Evolutionary conservation across 2,329 filamentous ascomycete genomes (phyloP).

Genomic region (Malbranchea cinnamomea): DNA sequence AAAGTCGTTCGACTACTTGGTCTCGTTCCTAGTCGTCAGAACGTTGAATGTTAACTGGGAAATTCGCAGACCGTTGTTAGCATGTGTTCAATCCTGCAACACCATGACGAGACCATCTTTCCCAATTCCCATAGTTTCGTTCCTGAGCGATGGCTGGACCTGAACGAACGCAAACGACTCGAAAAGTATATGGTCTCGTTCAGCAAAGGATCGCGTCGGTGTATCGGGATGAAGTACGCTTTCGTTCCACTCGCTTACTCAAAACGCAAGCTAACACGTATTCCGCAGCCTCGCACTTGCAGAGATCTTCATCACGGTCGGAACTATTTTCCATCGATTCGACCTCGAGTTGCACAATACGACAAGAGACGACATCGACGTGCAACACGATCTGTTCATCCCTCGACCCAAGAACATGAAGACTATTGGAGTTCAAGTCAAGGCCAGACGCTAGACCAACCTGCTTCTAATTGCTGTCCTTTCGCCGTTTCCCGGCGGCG

Average conservation of each 20-base stretch:
- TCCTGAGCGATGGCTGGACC: slow-evolving; percentile 14
- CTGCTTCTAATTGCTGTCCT: too few relatives aligned
- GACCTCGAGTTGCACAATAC: slow-evolving; percentile 9
- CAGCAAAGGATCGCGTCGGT: slow-evolving; percentile 11
- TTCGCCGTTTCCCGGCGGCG: too few relatives aligned
- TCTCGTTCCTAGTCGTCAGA: neutral
- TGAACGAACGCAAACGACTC: slow-evolving; percentile 9
- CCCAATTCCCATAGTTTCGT: slow-evolving; percentile 11
- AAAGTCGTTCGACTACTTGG: neutral
- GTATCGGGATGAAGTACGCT: slow-evolving; percentile 13
- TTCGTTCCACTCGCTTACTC: neutral
- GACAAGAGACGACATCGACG: slow-evolving; percentile 11
- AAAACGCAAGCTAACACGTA: neutral
- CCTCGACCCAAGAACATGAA: slow-evolving; percentile 10
- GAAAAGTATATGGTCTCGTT: slow-evolving; percentile 14
- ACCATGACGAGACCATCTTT: slow-evolving; percentile 13
- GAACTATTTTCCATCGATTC: slow-evolving; percentile 8
- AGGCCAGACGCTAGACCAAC: too few relatives aligned
- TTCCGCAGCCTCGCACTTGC: slow-evolving; percentile 8
- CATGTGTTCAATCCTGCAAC: slow-evolving; percentile 12
- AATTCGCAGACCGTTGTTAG: slow-evolving; percentile 11
- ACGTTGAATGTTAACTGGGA: neutral
- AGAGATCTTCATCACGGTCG: slow-evolving; percentile 7
- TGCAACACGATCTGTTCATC: slow-evolving; percentile 11
- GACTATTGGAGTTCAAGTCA: slow-evolving; percentile 7